These are phyloP conservation scores for Microstegium vimineum DNA, from an alignment of 176 grass and related monocot species.

Conservation along the genomic window DNA sequence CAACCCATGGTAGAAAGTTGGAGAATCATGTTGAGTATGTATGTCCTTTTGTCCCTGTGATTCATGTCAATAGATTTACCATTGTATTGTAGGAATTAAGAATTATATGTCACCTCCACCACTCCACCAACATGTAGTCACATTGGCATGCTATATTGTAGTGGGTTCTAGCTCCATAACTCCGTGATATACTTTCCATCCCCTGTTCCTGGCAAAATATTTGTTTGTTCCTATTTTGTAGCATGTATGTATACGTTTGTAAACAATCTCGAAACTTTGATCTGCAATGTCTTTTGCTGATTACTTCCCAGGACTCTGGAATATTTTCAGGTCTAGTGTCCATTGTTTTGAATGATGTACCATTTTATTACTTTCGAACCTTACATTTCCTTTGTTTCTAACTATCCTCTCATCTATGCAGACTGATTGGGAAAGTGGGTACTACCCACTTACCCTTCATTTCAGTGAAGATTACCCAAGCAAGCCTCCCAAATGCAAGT, in stretches of 20 bases:
- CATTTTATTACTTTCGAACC: background rate
- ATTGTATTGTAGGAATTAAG: background rate
- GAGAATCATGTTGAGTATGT: background rate
- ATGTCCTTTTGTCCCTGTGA: background rate
- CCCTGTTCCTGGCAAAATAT: background rate
- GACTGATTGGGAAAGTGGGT: constrained; percentile 86
- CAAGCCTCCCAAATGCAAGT: constrained; percentile 88
- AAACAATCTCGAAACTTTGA: background rate
- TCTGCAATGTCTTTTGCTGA: background rate
- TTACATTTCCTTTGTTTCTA: background rate
- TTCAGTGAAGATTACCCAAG: constrained; percentile 86
- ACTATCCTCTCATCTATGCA: constrained; percentile 27
- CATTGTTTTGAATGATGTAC: no score
- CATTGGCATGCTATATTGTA: background rate
- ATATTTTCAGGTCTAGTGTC: background rate
- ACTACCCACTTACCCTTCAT: constrained; percentile 65
- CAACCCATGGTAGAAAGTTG: background rate
- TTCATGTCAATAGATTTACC: background rate
- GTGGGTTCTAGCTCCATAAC: background rate
- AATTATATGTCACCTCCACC: constrained; percentile 15
- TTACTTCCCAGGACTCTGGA: background rate
- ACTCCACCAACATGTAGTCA: background rate
- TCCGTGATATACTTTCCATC: background rate
- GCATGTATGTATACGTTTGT: background rate
- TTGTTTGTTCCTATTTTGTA: background rate